Percentiles rank a stretch among this genome's conserved stretches.
These are phyloP conservation scores for Penicillium dipodomyicola DNA, from an alignment of 495 filamentous ascomycete genomes.

Conservation along the genomic window DNA sequence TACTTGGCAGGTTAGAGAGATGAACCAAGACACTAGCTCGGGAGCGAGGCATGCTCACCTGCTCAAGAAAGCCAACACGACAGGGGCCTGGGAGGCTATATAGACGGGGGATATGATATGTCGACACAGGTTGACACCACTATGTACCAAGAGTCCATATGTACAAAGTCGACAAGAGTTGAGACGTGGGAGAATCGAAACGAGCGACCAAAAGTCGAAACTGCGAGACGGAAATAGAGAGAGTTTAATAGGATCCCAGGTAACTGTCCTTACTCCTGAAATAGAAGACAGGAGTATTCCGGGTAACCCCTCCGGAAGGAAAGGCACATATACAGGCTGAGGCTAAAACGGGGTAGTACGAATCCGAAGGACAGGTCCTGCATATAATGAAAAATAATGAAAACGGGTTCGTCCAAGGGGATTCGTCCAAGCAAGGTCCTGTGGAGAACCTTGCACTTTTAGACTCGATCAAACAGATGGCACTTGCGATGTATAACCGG, in stretches of 20 bases:
- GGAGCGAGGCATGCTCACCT: conserved; percentile 18
- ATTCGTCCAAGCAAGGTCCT: conserved; percentile 7
- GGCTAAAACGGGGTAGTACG: conserved; percentile 19
- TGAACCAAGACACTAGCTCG: background rate
- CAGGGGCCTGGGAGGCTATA: conserved; percentile 6
- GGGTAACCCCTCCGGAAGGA: conserved; percentile 13
- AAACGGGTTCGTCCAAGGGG: conserved; percentile 5
- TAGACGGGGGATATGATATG: conserved; percentile 5
- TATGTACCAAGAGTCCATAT: conserved; percentile 28
- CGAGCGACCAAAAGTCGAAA: conserved; percentile 7
- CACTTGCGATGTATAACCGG: conserved; percentile 4
- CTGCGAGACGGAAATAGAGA: conserved; percentile 19
- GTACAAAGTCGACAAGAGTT: conserved; percentile 14
- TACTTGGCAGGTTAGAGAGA: conserved; percentile 2
- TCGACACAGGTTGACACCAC: conserved; percentile 14
- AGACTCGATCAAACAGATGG: conserved; percentile 6
- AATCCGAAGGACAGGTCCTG: conserved; percentile 6
- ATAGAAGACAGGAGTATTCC: background rate
- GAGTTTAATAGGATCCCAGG: conserved; percentile 20
- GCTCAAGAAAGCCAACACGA: background rate
- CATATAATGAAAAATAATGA: conserved; percentile 5
- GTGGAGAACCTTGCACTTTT: background rate
- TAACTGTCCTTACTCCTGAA: conserved; percentile 21
- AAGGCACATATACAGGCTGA: conserved; percentile 21
- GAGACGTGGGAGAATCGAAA: conserved; percentile 10